These are phyloP conservation scores for Fraxinus sp. DNA, from an alignment of 305 asterid species.

Conservation along the genomic window DNA sequence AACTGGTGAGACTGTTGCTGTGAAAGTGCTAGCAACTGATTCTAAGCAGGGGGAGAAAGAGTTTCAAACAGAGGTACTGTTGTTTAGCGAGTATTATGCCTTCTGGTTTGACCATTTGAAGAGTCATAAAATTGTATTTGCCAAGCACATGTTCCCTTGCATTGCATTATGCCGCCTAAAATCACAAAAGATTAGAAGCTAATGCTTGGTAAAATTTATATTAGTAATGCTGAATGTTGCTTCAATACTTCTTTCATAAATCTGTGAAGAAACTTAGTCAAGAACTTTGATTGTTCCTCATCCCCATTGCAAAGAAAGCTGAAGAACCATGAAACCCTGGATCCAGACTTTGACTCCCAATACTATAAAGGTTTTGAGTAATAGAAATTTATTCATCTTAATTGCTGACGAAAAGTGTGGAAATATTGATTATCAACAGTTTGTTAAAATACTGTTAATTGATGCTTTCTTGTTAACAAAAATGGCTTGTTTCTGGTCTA, in stretches of 20 bases:
- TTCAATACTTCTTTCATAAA: neutral
- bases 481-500: neutral
- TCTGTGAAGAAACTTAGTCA: neutral
- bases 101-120: neutral
- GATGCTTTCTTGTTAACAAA: neutral
- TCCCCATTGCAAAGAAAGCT: neutral
- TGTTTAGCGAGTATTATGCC: slow-evolving; percentile 12
- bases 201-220: neutral
- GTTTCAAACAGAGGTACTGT: slow-evolving; percentile 85
- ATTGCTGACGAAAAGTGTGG: neutral
- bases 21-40: slow-evolving; percentile 86
- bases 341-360: neutral
- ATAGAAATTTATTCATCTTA: neutral
- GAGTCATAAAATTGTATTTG: neutral
- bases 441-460: neutral
- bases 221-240: neutral
- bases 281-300: neutral
- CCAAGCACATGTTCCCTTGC: neutral
- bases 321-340: neutral
- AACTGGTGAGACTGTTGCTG: slow-evolving; percentile 86
- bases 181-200: neutral
- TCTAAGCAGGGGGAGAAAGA: slow-evolving; percentile 97
- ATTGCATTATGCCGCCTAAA: neutral
- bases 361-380: neutral
- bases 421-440: neutral